Evolutionary conservation across 1,284 basidiomycete genomes (phyloP), one percentile per base, ranked within the genome.

Genomic region (Marasmius oreades): DNA sequence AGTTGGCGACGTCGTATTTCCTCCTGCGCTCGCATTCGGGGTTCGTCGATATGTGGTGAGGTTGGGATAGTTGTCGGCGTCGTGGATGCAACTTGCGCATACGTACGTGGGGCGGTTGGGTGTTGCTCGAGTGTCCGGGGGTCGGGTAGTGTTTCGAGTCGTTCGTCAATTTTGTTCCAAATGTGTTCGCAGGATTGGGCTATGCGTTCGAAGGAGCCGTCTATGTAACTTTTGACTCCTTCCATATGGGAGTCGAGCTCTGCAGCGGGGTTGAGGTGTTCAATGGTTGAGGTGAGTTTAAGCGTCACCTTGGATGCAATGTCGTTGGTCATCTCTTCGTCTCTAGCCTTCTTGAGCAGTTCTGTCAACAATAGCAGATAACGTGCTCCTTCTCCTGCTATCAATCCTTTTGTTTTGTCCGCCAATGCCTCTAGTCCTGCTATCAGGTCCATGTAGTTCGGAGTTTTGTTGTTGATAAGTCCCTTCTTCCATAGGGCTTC

Each of bases 1-100:
- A 55, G 20, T 55, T 48, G 53, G n/a, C 53, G 53, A 10, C 26
- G 24, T 20, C 28, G 14, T 6, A 55, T 48, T 34, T 33, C 45
- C 8, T 20, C 31, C 14, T 55, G 53, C 4, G 53, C 53, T 5
- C 33, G 24, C 26, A 55, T 36, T 31, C 45, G 44, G 20, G 46
- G 51, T 3, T 22, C 10, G 51, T 53, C 37, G 34, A 53, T 53
- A 5, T 16, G 20, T 39, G 51, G 28, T 6, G 23, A 2, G 20
- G 26, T 26, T 3, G 47, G 47, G 20, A 20, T 5, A 12, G 37
- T 16, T 39, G 34, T n/a, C n/a, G 8, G 34, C 8, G 16, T 36
- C n/a, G n/a, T n/a, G n/a, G 34, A 16, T 8, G 34, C 34, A 16
- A 36, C 34, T 14, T 24, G 6, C 22, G 18, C 16, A 23, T 31